Evolutionary conservation across 305 asterid species (phyloP), one percentile per base, ranked within the genome.

Genomic region (Fraxinus ornus): DNA sequence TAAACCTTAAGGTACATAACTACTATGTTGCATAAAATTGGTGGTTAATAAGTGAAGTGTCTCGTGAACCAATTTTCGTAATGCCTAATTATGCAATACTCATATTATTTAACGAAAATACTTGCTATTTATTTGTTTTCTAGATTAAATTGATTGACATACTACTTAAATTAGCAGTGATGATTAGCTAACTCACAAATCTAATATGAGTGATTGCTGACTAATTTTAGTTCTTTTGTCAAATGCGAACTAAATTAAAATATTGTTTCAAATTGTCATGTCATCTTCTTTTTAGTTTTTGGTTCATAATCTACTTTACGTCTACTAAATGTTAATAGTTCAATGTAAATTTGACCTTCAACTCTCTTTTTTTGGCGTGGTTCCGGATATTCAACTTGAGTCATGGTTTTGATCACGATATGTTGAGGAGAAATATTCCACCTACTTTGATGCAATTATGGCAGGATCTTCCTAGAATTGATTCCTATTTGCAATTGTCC

Each of bases 401-500:
- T 97, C 97, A 24, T 95, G 99, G 99, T 95, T 95, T 89, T 95
- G 97, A 81, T 91, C 97, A 57, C 86, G 81, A 85, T 95, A 92
- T 86, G 84, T 87, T 21, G 98, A 92, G 90, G 97, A 92, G 5
- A 86, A 93, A 90, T 83, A 91, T 95, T 83, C 96, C 99, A 78
- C 75, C 84, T 62, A 84, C 92, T 85, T 86, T 94, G 83, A 85
- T 91, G 90, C 90, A 90, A 71, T 82, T 88, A 47, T 95, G 98
- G 96, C 82, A 87, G 80, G 92, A 94, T 88, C 97, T 97, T 88
- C 88, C 84, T 73, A 89, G 86, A 91, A 88, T 92, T 85, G 92
- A 90, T 88, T 80, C 88, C 19, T 81, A 89, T 81, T 91, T 95
- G 82, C 98, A 91, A 84, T 86, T 95, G 75, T 97, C 98, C 5